Conservation (phyloP, 371 early-diverging fungal species). For the Dinochytrium kinnereticum region DNA sequence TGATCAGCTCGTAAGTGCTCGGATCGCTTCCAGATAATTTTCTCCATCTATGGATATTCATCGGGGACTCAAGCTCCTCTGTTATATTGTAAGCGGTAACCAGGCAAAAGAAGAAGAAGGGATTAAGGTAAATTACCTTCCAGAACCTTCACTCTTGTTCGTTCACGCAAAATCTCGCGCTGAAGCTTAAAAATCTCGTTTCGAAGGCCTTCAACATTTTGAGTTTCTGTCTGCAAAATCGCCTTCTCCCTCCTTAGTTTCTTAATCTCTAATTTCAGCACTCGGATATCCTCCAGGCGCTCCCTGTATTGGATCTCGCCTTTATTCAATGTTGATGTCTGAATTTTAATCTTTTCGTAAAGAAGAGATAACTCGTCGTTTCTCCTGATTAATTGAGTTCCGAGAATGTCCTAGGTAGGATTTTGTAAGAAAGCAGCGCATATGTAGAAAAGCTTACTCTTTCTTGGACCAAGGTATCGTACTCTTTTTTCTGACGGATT, state of each 20-base stretch:
- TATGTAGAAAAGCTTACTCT: slow-evolving; percentile 31
- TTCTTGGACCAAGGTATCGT: slow-evolving; percentile 57
- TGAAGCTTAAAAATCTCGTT: slow-evolving; percentile 51
- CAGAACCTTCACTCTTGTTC: slow-evolving; percentile 55
- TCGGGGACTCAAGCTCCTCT: slow-evolving; percentile 60
- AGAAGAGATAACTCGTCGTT: slow-evolving; percentile 57
- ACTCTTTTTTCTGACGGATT: slow-evolving; percentile 56
- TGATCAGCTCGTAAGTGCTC: slow-evolving; percentile 53
- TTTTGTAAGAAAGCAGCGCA: no score
- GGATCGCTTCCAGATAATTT: slow-evolving; percentile 58
- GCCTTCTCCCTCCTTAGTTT: slow-evolving; percentile 43
- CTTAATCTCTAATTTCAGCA: slow-evolving; percentile 48
- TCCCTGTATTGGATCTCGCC: slow-evolving; percentile 58
- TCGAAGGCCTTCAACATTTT: slow-evolving; percentile 44
- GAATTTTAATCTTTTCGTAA: slow-evolving; percentile 59
- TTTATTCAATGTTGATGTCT: slow-evolving; percentile 50
- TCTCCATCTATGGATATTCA: slow-evolving; percentile 62
- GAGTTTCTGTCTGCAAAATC: slow-evolving; percentile 50
- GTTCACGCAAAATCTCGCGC: slow-evolving; percentile 52
- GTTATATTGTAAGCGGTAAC: not conserved
- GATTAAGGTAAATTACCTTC: slow-evolving; percentile 43
- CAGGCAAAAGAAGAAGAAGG: not conserved
- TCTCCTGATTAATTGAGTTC: slow-evolving; percentile 55
- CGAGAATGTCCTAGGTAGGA: slow-evolving; percentile 50
- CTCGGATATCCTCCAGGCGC: slow-evolving; percentile 50